Conservation (phyloP, 2,329 filamentous ascomycete genomes). For the Capronia epimyces region DNA sequence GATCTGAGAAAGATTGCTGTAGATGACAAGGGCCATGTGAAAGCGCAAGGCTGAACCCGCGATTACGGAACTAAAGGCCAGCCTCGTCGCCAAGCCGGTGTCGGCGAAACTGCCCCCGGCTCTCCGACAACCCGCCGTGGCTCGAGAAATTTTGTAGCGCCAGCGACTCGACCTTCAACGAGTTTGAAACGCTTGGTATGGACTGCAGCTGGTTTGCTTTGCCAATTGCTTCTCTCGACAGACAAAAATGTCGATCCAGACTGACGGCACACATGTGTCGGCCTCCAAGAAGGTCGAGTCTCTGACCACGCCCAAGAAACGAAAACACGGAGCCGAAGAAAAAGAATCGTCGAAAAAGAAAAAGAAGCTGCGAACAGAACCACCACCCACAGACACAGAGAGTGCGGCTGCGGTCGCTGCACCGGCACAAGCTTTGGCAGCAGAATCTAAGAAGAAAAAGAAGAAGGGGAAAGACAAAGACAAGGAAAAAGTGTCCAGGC, state of each 20-base stretch:
- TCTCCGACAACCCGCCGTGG: not conserved
- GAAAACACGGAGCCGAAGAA: slow-evolving; percentile 23
- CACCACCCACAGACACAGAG: not conserved
- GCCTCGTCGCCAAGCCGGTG: not conserved
- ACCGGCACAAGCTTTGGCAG: not conserved
- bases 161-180: not conserved
- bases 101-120: not conserved
- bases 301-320: slow-evolving; percentile 18
- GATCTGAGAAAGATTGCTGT: not conserved
- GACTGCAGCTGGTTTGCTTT: too few relatives aligned
- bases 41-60: not conserved
- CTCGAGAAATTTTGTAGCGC: not conserved
- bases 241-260: slow-evolving; percentile 13
- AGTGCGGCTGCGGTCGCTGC: not conserved
- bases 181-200: too few relatives aligned
- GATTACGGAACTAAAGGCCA: not conserved
- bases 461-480: slow-evolving; percentile 24
- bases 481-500: not conserved
- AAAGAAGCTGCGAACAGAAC: slow-evolving; percentile 16
- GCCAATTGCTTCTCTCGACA: not conserved
- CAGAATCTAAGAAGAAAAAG: slow-evolving; percentile 6
- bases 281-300: slow-evolving; percentile 1
- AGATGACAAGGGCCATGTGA: not conserved
- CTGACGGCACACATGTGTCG: slow-evolving; percentile 3
- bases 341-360: slow-evolving; percentile 22